phyloP scores from a whole-genome alignment of 345 rosid species.

The Barbarea vulgaris region DNA sequence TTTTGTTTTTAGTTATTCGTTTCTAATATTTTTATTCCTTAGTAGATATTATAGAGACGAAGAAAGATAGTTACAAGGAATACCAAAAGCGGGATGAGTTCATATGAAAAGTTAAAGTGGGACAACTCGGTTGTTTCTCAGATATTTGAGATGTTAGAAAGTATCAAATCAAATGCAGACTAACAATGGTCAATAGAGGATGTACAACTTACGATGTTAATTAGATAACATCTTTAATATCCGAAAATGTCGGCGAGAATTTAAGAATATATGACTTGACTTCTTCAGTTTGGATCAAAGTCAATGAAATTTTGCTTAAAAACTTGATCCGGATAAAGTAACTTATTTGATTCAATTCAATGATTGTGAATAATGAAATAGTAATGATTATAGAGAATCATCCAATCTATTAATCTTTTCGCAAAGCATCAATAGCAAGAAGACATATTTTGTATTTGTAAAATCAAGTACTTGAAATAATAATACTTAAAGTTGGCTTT shows the following conservation, averaged over 20 bases:
- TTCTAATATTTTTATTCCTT: background rate
- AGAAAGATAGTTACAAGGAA: background rate
- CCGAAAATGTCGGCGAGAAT: background rate
- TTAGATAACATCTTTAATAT: conserved; percentile 9
- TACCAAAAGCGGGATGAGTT: background rate
- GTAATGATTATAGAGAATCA: conserved; percentile 24
- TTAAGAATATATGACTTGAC: background rate
- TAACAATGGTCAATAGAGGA: background rate
- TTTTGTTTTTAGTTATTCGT: background rate
- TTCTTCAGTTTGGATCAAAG: background rate
- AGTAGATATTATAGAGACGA: background rate
- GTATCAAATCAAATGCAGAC: background rate
- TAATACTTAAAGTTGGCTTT: background rate
- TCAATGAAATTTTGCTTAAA: conserved; percentile 5
- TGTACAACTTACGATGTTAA: background rate
- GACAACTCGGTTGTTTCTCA: background rate
- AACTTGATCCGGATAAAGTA: background rate
- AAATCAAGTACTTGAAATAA: conserved; percentile 1
- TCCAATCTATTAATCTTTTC: conserved; percentile 28
- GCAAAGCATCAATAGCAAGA: conserved; percentile 20
- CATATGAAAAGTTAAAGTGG: background rate
- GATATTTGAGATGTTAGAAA: background rate
- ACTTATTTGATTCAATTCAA: conserved; percentile 21
- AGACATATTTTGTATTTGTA: conserved; percentile 29
- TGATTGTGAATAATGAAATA: conserved; percentile 25